These are phyloP conservation scores for Westerdykella aurantiaca DNA, from an alignment of 2,329 filamentous ascomycete genomes.

Conservation along the genomic window DNA sequence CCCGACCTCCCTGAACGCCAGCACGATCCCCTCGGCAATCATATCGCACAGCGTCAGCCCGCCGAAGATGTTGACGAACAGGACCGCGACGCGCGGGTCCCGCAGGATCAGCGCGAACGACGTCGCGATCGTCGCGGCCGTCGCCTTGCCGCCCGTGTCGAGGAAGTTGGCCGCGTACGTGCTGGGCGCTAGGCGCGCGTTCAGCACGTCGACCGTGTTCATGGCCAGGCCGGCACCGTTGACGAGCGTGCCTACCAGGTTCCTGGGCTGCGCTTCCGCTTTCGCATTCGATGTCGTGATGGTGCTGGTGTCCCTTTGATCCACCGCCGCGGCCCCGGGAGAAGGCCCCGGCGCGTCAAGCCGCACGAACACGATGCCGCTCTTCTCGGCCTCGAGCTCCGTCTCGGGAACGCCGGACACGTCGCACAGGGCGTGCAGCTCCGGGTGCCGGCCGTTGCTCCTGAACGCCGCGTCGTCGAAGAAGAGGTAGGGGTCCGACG, in stretches of 20 bases:
- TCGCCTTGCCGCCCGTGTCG: conserved; percentile 86
- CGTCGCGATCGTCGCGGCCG: conserved; percentile 69
- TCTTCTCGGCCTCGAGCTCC: conserved; percentile 58
- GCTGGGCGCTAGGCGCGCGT: conserved; percentile 50
- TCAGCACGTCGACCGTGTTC: conserved; percentile 80
- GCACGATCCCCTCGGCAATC: conserved; percentile 69
- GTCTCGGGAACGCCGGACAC: conserved; percentile 47
- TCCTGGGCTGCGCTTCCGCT: conserved; percentile 38
- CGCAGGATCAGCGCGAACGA: conserved; percentile 68
- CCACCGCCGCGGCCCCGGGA: background rate
- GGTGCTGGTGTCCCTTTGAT: conserved; percentile 1
- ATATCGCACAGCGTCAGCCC: conserved; percentile 70
- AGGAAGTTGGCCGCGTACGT: conserved; percentile 76
- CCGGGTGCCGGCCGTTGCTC: conserved; percentile 55
- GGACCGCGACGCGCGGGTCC: conserved; percentile 65
- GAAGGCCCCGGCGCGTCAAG: conserved; percentile 27
- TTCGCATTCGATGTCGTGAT: too few relatives aligned
- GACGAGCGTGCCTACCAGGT: conserved; percentile 73
- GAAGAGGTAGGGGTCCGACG: conserved; percentile 53
- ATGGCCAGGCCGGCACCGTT: conserved; percentile 88
- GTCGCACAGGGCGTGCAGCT: conserved; percentile 55
- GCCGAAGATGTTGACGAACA: conserved; percentile 68
- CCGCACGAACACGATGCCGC: conserved; percentile 75
- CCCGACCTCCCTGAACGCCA: conserved; percentile 65
- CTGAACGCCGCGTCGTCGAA: conserved; percentile 67